Evolutionary conservation across 805 yeast species (phyloP).

Genomic region (Metschnikowia koreensis): DNA sequence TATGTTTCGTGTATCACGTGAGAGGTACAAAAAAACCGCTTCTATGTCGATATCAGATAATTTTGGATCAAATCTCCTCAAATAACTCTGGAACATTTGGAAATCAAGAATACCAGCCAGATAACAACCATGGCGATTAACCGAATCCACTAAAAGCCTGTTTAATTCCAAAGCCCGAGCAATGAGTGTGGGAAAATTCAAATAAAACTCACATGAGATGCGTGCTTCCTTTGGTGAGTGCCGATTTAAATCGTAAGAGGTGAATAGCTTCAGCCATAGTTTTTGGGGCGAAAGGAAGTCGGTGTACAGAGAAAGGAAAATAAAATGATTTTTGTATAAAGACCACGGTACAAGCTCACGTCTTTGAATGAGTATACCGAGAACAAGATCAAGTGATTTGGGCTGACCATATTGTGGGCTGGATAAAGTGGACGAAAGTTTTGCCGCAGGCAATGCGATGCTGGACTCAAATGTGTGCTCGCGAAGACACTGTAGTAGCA

Average conservation of each 20-base stretch:
- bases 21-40: slow-evolving; percentile 27
- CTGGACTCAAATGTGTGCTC: slow-evolving; percentile 13
- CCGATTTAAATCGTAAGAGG: slow-evolving; percentile 1
- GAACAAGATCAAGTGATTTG: slow-evolving; percentile 22
- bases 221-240: not conserved
- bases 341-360: slow-evolving; percentile 15
- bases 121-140: slow-evolving; percentile 15
- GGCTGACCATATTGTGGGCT: slow-evolving; percentile 30
- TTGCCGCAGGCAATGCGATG: slow-evolving; percentile 23
- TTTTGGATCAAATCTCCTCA: slow-evolving; percentile 7
- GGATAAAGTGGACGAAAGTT: slow-evolving; percentile 7
- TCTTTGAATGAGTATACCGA: slow-evolving; percentile 25
- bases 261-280: slow-evolving; percentile 4
- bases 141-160: not conserved
- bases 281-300: slow-evolving; percentile 14
- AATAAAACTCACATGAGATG: slow-evolving; percentile 21
- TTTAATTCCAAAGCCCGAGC: slow-evolving; percentile 4
- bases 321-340: slow-evolving; percentile 8
- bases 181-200: slow-evolving; percentile 22
- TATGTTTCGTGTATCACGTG: slow-evolving; percentile 23
- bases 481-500: slow-evolving; percentile 19
- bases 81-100: slow-evolving; percentile 10
- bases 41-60: slow-evolving; percentile 26
- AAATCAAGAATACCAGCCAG: slow-evolving; percentile 18
- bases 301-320: not conserved